A percentile compares a stretch with the other conserved stretches of the same genome.
These are phyloP conservation scores for Collybia mongolica DNA, from an alignment of 768 basidiomycete species.

Conservation along the genomic window DNA sequence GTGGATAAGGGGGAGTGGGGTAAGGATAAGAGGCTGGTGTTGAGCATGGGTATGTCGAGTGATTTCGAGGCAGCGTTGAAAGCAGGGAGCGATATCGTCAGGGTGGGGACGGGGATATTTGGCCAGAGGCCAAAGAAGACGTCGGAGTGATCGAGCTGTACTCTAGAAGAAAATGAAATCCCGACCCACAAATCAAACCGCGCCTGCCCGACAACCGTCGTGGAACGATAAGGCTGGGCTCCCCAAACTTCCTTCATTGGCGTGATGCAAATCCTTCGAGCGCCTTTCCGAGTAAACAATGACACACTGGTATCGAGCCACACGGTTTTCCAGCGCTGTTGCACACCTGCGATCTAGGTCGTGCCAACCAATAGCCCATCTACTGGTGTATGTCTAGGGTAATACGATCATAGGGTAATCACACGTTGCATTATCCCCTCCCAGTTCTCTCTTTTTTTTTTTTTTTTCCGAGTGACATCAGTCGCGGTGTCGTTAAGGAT, in stretches of 20 bases:
- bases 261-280: too few species aligned
- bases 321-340: too few species aligned
- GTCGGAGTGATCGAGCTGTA: conserved; percentile 5
- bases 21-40: conserved; percentile 47
- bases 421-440: neutral
- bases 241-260: too few species aligned
- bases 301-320: too few species aligned
- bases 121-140: conserved; percentile 64
- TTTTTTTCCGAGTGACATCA: neutral
- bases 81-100: conserved; percentile 82
- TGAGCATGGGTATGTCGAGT: conserved; percentile 97
- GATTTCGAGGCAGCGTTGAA: conserved; percentile 88
- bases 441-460: neutral
- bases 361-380: neutral
- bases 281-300: too few species aligned
- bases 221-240: too few species aligned
- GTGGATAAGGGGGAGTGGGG: conserved; percentile 41
- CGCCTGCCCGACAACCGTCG: too few species aligned
- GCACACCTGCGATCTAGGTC: too few species aligned
- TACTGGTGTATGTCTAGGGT: too few species aligned
- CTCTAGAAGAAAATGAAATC: neutral
- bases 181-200: too few species aligned
- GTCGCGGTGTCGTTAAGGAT: neutral
- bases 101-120: conserved; percentile 92
- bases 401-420: too few species aligned